Base-by-base conservation (phyloP, 2,329 filamentous ascomycete species). In the Cladosporium cucumerinum region DNA sequence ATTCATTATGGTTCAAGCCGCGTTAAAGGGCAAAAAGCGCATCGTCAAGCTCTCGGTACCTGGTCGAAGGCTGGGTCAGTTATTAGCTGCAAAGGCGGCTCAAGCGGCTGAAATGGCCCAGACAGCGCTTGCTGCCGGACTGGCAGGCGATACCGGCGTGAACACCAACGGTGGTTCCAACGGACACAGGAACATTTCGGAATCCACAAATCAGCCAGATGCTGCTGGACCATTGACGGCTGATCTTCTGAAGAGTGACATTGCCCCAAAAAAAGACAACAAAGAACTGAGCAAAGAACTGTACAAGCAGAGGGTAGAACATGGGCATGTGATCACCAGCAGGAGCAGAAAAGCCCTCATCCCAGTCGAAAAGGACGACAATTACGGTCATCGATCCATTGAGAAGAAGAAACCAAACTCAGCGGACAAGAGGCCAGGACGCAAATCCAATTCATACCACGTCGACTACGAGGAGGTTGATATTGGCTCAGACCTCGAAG, bases 391-490 rank as follows among this genome's bases (percentile, higher is more conserved):
- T 55, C 62, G 66, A 2, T 63, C 75, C 3, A 80, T 78, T 57
- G 74, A 73, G n/a, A 72, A 62, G 39, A 51, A 21, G 12, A 23
- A 11, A 18, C 4, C 54, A 32, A 64, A 54, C 10, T 48, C 54
- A 32, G 25, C 54, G 18, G 34, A 48, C 12, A 64, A 59, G 34
- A 28, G 62, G 21, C 39, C 57, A 23, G 49, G 52, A 43, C 64
- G 66, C 66, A 61, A 66, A 61, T 43, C 39, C 71, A 72, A 66
- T 62, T 8, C 58, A 34, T 23, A 32, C 34, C 49, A 62, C 16
- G 70, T 69, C 16, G 68, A 77, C 23, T 82, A 78, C 61, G 81
- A 82, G 69, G 80, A 82, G 61, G 75, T 82, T 23, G 78, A 78
- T 14, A 73, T 82, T 36, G 80, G 79, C 30, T 80, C 79, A 1